These are phyloP conservation scores for Hypericum androsaemum DNA, from an alignment of 345 rosid species.

Conservation along the genomic window DNA sequence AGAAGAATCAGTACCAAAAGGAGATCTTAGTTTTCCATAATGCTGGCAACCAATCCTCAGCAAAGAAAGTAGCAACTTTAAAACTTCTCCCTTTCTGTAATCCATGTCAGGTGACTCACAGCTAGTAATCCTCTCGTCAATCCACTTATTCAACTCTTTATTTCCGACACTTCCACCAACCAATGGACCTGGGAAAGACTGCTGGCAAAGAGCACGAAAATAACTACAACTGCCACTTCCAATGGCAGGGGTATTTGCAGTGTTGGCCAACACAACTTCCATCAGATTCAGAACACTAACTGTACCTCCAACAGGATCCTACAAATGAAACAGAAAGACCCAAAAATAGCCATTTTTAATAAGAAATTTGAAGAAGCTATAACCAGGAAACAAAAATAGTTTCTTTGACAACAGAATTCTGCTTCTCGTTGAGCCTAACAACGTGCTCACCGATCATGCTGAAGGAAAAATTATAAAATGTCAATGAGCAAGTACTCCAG, in stretches of 20 bases:
- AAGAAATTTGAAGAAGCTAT: not conserved
- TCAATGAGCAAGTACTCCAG: not conserved
- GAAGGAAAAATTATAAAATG: constrained; percentile 6
- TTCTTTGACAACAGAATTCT: no score
- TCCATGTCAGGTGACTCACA: constrained; percentile 56
- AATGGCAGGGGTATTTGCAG: constrained; percentile 22
- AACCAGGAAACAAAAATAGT: not conserved
- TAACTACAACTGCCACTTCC: constrained; percentile 44
- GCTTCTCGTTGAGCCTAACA: no score
- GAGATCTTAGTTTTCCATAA: constrained; percentile 94
- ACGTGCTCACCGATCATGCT: no score
- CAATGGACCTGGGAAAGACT: constrained; percentile 85
- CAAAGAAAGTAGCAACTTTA: constrained; percentile 73
- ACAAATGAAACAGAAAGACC: constrained; percentile 22
- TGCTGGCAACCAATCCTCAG: constrained; percentile 84
- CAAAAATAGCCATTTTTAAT: constrained; percentile 17
- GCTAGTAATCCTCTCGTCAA: constrained; percentile 65
- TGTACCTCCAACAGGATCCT: constrained; percentile 50
- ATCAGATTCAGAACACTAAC: constrained; percentile 61
- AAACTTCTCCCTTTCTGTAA: constrained; percentile 43
- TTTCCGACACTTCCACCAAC: constrained; percentile 85
- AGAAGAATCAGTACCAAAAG: constrained; percentile 62
- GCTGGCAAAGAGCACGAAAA: constrained; percentile 60
- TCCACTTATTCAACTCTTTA: constrained; percentile 91
- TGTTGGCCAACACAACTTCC: constrained; percentile 51